Base-by-base conservation (phyloP, 1,139 yeast species). In the Lizanozyma gosingica region DNA sequence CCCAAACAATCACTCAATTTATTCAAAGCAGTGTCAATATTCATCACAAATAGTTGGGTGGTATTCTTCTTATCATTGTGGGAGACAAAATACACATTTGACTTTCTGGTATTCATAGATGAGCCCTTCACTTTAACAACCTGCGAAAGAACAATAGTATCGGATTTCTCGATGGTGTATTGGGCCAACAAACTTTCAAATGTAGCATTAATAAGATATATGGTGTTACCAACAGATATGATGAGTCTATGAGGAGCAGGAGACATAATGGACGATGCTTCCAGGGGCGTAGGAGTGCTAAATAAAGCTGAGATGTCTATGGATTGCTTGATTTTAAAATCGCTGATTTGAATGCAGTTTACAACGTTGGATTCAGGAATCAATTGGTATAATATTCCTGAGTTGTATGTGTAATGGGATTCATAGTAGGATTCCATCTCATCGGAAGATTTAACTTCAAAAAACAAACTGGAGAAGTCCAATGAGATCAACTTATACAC, bases 1-100 rank as follows among this genome's bases (percentile, higher is more conserved):
- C 94, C 92, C 38, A 86, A 57, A 29, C 87, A 79, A 50, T 85
- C 92, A 45, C 78, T 72, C 46, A 87, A 67, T 39, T 78, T 78
- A 47, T 90, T 88, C 34, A 74, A 61, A 2, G 94, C 94, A 15
- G 80, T 76, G 46, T 80, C 78, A 32, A 83, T 69, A 39, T 79
- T 74, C 41, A 69, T 59, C 38, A 69, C 60, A 47, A 71, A 68
- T 45, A 74, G 59, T 41, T 65, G 62, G 29, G 71, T 63, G 40
- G 63, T 64, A 40, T 73, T 71, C 46, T 71, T 71, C 47, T 65
- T 69, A 15, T 57, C 51, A 43, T 71, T 70, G 43, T 62, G 60
- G 43, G 68, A 60, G 39, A 73, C 55, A 47, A 63, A 66, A 40
- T 73, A 54, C n/a, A 69, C 70, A 54, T 65, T 61, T 0, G 80